Percentiles rank a stretch among this genome's conserved stretches.
phyloP scores from a whole-genome alignment of 169 alveolate species.

The Eimeria praecox region DNA sequence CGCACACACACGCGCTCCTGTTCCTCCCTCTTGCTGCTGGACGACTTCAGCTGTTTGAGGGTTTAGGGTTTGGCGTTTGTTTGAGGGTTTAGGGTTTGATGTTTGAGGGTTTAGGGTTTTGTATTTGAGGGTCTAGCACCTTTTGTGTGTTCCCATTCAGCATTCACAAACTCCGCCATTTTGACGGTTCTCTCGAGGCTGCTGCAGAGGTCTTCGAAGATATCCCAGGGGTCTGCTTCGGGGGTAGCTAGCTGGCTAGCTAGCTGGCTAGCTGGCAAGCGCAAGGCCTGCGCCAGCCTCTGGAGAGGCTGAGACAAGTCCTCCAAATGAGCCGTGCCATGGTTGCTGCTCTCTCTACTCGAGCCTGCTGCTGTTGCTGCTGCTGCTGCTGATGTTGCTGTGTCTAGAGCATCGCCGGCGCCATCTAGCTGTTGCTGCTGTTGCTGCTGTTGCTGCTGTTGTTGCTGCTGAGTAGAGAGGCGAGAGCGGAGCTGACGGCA shows the following conservation, averaged over 20 bases:
- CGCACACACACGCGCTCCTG: no score
- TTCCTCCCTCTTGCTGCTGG: background rate
- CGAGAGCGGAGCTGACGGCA: conserved; percentile 36
- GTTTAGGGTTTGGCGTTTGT: background rate
- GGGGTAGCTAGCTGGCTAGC: conserved; percentile 26
- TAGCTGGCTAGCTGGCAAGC: conserved; percentile 58
- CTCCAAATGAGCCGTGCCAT: background rate
- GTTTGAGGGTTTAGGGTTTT: conserved; percentile 1
- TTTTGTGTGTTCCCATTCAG: conserved; percentile 4
- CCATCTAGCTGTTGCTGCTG: background rate
- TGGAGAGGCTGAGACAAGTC: conserved; percentile 7
- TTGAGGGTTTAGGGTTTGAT: background rate
- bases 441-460: conserved; percentile 35
- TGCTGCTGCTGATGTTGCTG: background rate
- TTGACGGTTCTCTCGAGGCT: background rate
- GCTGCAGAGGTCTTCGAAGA: conserved; percentile 31
- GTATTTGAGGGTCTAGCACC: background rate
- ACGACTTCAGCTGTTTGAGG: background rate
- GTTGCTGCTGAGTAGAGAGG: conserved; percentile 7
- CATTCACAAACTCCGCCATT: background rate
- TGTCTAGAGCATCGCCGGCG: background rate
- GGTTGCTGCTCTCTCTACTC: conserved; percentile 7
- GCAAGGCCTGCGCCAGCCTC: conserved; percentile 19
- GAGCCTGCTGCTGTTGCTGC: conserved; percentile 28
- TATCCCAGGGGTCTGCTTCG: background rate